Evolutionary conservation across 768 basidiomycete genomes (phyloP).

Genomic region (Xanthoconium purpureum): DNA sequence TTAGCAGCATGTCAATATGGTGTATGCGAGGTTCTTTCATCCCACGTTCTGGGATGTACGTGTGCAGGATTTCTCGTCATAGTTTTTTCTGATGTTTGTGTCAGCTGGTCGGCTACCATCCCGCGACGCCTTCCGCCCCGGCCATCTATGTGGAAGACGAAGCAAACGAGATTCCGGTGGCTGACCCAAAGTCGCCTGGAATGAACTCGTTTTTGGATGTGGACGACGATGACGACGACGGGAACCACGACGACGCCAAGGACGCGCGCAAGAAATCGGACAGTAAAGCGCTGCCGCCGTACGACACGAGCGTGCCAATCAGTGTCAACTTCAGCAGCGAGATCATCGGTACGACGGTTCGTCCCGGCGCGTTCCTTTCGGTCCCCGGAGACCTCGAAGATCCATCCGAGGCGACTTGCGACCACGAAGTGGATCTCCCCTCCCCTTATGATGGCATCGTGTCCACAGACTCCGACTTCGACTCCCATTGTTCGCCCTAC

Average conservation of each 20-base stretch:
- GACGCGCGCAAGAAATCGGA: not conserved
- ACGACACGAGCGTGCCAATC: slow-evolving; percentile 6
- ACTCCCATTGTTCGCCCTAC: not conserved
- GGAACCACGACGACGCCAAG: not conserved
- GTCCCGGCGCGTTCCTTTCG: slow-evolving; percentile 9
- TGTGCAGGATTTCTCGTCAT: not conserved
- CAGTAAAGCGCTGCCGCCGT: slow-evolving; percentile 5
- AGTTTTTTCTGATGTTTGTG: not conserved
- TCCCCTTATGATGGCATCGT: not conserved
- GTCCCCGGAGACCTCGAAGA: not conserved
- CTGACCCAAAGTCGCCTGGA: slow-evolving; percentile 4
- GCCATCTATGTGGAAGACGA: slow-evolving; percentile 23
- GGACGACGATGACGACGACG: slow-evolving; percentile 3
- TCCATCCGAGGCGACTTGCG: not conserved
- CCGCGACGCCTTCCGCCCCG: slow-evolving; percentile 12
- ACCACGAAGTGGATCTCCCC: not conserved
- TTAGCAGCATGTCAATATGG: slow-evolving; percentile 18
- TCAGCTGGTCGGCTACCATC: slow-evolving; percentile 16
- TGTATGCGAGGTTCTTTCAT: slow-evolving; percentile 23
- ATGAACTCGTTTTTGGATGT: slow-evolving; percentile 16
- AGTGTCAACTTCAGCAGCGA: slow-evolving; percentile 10
- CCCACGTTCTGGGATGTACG: slow-evolving; percentile 21
- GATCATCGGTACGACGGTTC: slow-evolving; percentile 15
- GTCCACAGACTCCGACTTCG: not conserved
- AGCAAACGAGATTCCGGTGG: not conserved